A percentile compares a stretch with the other conserved stretches of the same genome.
Evolutionary conservation across 2,329 filamentous ascomycete species (phyloP).

Genomic region (Aspergillus costaricaensis): DNA sequence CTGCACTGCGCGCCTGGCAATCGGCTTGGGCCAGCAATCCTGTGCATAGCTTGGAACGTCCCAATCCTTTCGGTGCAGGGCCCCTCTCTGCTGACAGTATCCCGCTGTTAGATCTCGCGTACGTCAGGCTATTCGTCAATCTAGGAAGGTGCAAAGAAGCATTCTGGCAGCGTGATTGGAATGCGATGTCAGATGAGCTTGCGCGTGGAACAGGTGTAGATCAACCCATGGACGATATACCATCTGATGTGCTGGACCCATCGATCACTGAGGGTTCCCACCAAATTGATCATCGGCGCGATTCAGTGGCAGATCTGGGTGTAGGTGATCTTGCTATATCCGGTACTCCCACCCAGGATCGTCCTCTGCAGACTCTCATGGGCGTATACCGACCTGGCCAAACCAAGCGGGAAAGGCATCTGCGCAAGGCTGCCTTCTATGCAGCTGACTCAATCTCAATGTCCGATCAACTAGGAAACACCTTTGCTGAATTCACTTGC

Average conservation of each 20-base stretch:
- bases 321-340: conserved; percentile 40
- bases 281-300: conserved; percentile 29
- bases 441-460: conserved; percentile 88
- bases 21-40: conserved; percentile 86
- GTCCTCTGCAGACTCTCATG: conserved; percentile 31
- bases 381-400: conserved; percentile 38
- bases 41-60: conserved; percentile 78
- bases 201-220: conserved; percentile 74
- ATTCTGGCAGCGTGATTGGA: conserved; percentile 92
- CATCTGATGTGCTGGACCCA: conserved; percentile 33
- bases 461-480: conserved; percentile 81
- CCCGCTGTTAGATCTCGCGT: conserved; percentile 85
- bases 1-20: conserved; percentile 91
- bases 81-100: conserved; percentile 89
- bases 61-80: conserved; percentile 78
- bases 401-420: conserved; percentile 78
- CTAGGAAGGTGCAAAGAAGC: conserved; percentile 89
- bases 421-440: conserved; percentile 93
- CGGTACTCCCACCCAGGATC: conserved; percentile 39
- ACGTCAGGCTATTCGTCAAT: conserved; percentile 89
- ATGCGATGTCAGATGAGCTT: conserved; percentile 85
- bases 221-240: conserved; percentile 63
- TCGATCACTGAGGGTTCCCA: conserved; percentile 25
- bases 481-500: conserved; percentile 80
- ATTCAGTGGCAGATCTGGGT: conserved; percentile 40